phyloP scores from a whole-genome alignment of 805 yeast genomes.

The Yamadazyma ubonensis region DNA sequence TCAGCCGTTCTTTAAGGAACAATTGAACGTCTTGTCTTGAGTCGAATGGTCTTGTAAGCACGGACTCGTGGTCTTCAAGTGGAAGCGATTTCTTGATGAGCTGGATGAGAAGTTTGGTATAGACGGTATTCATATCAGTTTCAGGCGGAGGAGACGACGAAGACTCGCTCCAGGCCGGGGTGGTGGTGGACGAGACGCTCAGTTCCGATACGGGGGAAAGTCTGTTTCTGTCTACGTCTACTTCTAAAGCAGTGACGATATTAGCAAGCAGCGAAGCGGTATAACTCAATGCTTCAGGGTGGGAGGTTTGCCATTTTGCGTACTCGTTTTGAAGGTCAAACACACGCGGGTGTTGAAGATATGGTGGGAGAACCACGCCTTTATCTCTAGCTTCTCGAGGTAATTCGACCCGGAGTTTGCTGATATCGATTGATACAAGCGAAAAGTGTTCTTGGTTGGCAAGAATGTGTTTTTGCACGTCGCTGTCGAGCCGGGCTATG shows the following conservation, averaged over 20 bases:
- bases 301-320: constrained; percentile 61
- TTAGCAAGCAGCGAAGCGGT: constrained; percentile 36
- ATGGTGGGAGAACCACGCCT: constrained; percentile 66
- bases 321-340: constrained; percentile 78
- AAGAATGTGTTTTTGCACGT: constrained; percentile 44
- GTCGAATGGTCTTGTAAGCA: constrained; percentile 74
- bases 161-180: constrained; percentile 9
- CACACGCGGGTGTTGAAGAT: constrained; percentile 70
- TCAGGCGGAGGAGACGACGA: constrained; percentile 16
- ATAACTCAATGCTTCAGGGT: constrained; percentile 49
- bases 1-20: constrained; percentile 69
- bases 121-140: constrained; percentile 40
- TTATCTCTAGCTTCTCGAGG: constrained; percentile 82
- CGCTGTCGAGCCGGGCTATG: constrained; percentile 51
- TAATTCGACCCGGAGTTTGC: constrained; percentile 74
- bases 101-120: constrained; percentile 44
- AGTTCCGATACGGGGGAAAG: constrained; percentile 1
- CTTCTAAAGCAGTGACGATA: constrained; percentile 49
- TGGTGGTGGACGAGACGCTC: too few relatives aligned
- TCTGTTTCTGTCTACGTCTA: constrained; percentile 23
- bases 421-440: constrained; percentile 64
- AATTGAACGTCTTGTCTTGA: constrained; percentile 67
- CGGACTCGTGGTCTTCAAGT: constrained; percentile 50
- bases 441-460: constrained; percentile 51
- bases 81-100: constrained; percentile 49